Base-by-base conservation (phyloP, 176 grass and related monocot species). In the Avena eriantha region DNA sequence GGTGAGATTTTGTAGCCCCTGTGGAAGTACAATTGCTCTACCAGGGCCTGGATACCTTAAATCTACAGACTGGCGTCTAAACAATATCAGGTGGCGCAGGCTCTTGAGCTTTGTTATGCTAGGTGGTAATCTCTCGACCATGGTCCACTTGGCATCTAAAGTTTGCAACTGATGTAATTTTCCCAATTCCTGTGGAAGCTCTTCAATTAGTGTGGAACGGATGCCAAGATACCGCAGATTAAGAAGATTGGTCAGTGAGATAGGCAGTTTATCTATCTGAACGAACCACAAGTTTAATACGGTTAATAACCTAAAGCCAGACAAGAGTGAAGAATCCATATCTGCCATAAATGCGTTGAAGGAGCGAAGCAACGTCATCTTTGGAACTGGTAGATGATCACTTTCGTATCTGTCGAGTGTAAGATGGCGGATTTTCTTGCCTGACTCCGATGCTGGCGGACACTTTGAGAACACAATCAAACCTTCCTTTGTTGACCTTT, bases 1-100 rank as follows among this genome's bases (percentile, higher is more conserved):
- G 31, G 9, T 86, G 63, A 90, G 50, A 5, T 63, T 72, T 3
- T 76, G 1, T 4, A 90, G 26, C 4, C 79, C 79, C 11, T 68
- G 18, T 0, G 82, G 78, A 66, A 79, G 16, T 8, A 3, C 8
- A 3, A 79, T 12, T 24, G 63, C 39, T 0, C 0, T 72, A 4
- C 82, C 82, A 1, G 35, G 35, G 35, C 35, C 35, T 36, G 35
- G 35, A 36, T 36, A 36, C 35, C 35, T 36, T 36, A 36, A 36
- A 36, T 36, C 35, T 36, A 36, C 35, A 36, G 35, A 36, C 5
- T 36, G 35, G 35, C 35, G 50, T 3, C 4, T 84, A 21, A 79
- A 24, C 7, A 91, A 14, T 45, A 84, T 49, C n/a, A 91, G 73
- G 68, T 91, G 89, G 13, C 81, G 73, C 14, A 87, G 7, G 23